phyloP scores from a whole-genome alignment of 2,329 filamentous ascomycete genomes.

The Phaeophleospora eucalypticola region DNA sequence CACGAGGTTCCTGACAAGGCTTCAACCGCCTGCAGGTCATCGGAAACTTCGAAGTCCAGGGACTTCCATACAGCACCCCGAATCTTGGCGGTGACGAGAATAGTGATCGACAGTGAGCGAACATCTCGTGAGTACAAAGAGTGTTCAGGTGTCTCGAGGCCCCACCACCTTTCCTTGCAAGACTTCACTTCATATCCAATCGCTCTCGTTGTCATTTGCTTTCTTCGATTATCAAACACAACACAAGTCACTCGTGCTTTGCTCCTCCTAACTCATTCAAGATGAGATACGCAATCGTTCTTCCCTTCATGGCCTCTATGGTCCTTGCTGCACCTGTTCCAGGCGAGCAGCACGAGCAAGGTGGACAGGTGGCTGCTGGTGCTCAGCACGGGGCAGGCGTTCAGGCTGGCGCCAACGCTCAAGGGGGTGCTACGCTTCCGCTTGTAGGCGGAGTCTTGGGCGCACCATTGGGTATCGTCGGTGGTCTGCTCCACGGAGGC shows the following conservation, averaged over 20 bases:
- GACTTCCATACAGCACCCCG: no score
- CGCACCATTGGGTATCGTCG: no score
- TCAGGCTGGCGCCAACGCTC: no score
- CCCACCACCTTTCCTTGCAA: background rate
- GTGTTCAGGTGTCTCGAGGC: background rate
- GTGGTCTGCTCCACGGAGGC: no score
- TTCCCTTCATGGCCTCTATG: background rate
- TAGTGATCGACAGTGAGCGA: no score
- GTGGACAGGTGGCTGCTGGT: conserved; percentile 23
- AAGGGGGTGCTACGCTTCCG: no score
- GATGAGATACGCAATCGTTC: background rate
- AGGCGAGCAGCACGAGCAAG: background rate
- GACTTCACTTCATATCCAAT: background rate
- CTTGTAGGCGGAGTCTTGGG: no score
- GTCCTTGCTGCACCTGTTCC: background rate
- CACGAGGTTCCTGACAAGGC: no score
- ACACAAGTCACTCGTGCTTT: background rate
- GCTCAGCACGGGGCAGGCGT: no score
- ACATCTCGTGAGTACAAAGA: background rate
- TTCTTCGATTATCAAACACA: background rate
- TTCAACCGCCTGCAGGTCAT: no score
- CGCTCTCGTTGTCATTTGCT: background rate
- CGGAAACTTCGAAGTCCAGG: no score
- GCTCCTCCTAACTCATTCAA: background rate
- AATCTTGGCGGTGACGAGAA: no score